phyloP scores from a whole-genome alignment of 495 filamentous ascomycete genomes.

The Talaromyces adpressus region DNA sequence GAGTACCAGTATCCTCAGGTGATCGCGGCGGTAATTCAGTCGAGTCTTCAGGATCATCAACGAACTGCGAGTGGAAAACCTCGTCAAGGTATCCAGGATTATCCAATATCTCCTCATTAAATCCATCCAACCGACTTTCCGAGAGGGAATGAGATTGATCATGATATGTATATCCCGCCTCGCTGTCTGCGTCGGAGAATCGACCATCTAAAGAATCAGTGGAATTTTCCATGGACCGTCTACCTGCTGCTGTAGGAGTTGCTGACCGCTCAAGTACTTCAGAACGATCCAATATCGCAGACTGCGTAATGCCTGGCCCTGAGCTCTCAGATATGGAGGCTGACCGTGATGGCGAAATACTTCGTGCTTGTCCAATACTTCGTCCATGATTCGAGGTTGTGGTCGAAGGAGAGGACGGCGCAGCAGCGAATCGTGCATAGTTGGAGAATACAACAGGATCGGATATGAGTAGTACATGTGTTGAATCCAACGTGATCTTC shows the following conservation, averaged over 20 bases:
- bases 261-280: background rate
- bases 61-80: slow-evolving; percentile 38
- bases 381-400: slow-evolving; percentile 29
- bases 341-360: slow-evolving; percentile 19
- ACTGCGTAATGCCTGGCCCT: slow-evolving; percentile 32
- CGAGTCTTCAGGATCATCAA: slow-evolving; percentile 27
- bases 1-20: slow-evolving; percentile 12
- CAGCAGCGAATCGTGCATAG: slow-evolving; percentile 47
- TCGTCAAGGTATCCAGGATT: slow-evolving; percentile 45
- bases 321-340: slow-evolving; percentile 20
- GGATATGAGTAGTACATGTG: slow-evolving; percentile 60
- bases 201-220: slow-evolving; percentile 33
- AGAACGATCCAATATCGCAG: slow-evolving; percentile 30
- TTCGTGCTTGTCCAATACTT: slow-evolving; percentile 22
- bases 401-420: slow-evolving; percentile 53
- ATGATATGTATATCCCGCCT: slow-evolving; percentile 20
- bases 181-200: slow-evolving; percentile 39
- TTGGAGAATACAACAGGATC: slow-evolving; percentile 67
- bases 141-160: slow-evolving; percentile 26
- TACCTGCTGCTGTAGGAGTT: background rate
- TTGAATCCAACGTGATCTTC: slow-evolving; percentile 53
- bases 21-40: background rate
- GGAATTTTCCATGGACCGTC: slow-evolving; percentile 22
- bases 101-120: slow-evolving; percentile 31
- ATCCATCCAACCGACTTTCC: slow-evolving; percentile 19